Evolutionary conservation across 2,329 filamentous ascomycete genomes (phyloP), one percentile per base, ranked within the genome.

Genomic region (Clarireedia paspali): DNA sequence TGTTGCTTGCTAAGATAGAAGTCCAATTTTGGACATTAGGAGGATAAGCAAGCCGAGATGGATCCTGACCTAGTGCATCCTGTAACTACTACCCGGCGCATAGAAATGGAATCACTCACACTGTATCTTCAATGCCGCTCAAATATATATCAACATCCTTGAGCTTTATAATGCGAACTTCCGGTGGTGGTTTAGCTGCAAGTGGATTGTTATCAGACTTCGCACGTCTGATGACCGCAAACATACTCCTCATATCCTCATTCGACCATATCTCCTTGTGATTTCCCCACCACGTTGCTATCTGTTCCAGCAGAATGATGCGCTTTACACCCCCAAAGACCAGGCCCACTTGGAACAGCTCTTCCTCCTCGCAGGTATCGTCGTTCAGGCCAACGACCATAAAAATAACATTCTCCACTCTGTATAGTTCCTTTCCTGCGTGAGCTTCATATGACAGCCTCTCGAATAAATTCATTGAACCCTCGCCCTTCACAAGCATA

Each of bases 181-280:
- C 38, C 5, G 53, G 47, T 1, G 53, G 47, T 5, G 34, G 14
- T 24, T 17, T 14, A 14, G 53, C 10, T 4, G 3, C 20, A 6
- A 14, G 14, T 14, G 9, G 5, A 2, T 42, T 9, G 6, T 34
- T 12, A 1, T 27, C 36, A 26, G n/a, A 47, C 7, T n/a, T 50
- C 24, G n/a, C n/a, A 44, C 46, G 24, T 26, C 50, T 50, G 38
- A 42, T 38, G 6, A 7, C 4, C 4, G 6, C 12, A 15, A 34
- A 45, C 1, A 50, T 27, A 10, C 5, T 38, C 14, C 34, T 26
- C 17, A 55, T 17, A 38, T 55, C 47, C 15, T 9, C 17, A 26
- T 55, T 39, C 6, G 53, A 55, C 53, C 53, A 55, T 2, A 55
- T 55, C 38, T 55, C 47, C 12, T 55, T 55, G 27, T 26, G 44